phyloP scores from a whole-genome alignment of 75 land plant genomes.

The Cryptomeria japonica region DNA sequence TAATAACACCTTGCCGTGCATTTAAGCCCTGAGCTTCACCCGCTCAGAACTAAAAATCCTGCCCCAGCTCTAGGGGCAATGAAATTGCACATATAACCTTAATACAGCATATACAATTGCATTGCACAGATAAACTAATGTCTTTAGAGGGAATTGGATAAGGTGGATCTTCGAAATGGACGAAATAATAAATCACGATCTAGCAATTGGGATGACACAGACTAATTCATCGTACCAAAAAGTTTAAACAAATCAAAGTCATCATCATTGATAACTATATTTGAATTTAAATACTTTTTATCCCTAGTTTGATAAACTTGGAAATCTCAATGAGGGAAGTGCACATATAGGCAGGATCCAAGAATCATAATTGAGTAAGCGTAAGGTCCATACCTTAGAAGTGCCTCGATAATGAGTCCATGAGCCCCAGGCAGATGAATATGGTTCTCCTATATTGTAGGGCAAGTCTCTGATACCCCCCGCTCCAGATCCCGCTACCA shows the following conservation, averaged over 20 bases:
- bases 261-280: background rate
- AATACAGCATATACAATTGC: background rate
- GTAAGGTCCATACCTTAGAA: slow-evolving; percentile 60
- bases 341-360: background rate
- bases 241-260: background rate
- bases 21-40: background rate
- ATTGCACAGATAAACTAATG: background rate
- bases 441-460: slow-evolving; percentile 95
- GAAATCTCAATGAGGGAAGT: background rate
- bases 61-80: background rate
- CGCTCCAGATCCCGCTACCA: slow-evolving; percentile 85
- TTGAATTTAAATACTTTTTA: background rate
- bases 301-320: background rate
- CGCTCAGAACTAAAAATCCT: background rate
- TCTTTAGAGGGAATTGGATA: background rate
- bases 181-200: background rate
- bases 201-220: background rate
- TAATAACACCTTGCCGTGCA: background rate
- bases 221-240: background rate
- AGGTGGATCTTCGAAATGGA: background rate
- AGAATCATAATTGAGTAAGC: background rate
- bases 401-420: slow-evolving; percentile 93
- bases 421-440: slow-evolving; percentile 94
- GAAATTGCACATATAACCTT: background rate
- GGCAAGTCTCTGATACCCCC: slow-evolving; percentile 95